Conservation (phyloP, 2,329 filamentous ascomycete genomes). For the Zymoseptoria passerinii region DNA sequence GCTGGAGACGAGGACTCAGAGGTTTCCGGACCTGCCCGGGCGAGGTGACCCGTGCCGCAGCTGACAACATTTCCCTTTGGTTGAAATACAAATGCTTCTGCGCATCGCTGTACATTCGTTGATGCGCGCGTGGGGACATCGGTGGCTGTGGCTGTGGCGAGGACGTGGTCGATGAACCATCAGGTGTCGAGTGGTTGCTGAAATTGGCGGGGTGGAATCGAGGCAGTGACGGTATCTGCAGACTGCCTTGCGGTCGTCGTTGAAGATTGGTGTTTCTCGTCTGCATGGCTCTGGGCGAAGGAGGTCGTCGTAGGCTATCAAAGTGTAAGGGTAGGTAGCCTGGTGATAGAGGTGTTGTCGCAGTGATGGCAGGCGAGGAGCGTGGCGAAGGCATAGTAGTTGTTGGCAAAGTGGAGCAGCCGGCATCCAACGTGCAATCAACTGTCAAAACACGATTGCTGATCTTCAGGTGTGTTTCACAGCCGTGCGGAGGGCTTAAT, state of each 20-base stretch:
- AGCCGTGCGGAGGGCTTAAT: background rate
- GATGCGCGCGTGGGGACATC: slow-evolving; percentile 35
- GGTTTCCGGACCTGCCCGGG: slow-evolving; percentile 30
- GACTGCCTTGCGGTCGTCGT: slow-evolving; percentile 28
- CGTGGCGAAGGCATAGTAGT: slow-evolving; percentile 28
- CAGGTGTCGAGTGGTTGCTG: slow-evolving; percentile 32
- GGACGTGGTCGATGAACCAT: slow-evolving; percentile 27
- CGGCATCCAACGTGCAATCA: background rate
- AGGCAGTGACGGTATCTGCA: slow-evolving; percentile 43
- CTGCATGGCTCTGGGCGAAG: slow-evolving; percentile 24
- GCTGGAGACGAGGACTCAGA: slow-evolving; percentile 41
- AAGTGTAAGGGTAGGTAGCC: slow-evolving; percentile 25
- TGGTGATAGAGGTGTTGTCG: slow-evolving; percentile 28
- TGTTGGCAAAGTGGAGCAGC: background rate
- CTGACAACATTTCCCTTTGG: slow-evolving; percentile 36
- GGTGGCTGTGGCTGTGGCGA: slow-evolving; percentile 38
- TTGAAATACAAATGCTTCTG: slow-evolving; percentile 43
- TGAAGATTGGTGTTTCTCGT: slow-evolving; percentile 25
- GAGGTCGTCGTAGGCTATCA: slow-evolving; percentile 23
- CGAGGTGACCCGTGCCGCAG: slow-evolving; percentile 17
- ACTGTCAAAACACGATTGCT: background rate
- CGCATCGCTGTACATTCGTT: slow-evolving; percentile 40
- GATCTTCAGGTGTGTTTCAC: background rate
- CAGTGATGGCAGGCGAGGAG: slow-evolving; percentile 26
- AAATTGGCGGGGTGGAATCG: slow-evolving; percentile 48